These are phyloP conservation scores for Voacanga thouarsii DNA, from an alignment of 257 asterid species.

Conservation along the genomic window DNA sequence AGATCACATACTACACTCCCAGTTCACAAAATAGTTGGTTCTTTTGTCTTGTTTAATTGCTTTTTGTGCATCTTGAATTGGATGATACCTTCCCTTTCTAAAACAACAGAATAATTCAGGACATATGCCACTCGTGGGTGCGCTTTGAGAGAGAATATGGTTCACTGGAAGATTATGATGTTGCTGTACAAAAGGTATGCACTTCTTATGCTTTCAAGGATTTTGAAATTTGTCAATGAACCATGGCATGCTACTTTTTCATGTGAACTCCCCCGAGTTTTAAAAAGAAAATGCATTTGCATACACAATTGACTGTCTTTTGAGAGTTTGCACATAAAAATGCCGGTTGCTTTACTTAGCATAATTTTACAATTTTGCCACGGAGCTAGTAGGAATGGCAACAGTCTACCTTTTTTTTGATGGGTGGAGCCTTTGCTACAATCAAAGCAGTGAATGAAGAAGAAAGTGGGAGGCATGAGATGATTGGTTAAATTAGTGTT, in stretches of 20 bases:
- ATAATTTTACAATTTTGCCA: neutral
- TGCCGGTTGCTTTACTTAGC: neutral
- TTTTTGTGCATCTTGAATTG: conserved; percentile 46
- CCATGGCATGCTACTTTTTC: neutral
- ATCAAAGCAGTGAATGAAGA: neutral
- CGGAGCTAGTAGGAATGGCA: neutral
- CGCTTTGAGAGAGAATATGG: conserved; percentile 95
- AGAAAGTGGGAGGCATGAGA: neutral
- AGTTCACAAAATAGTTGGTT: neutral
- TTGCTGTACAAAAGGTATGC: conserved; percentile 80
- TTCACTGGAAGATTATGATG: conserved; percentile 73
- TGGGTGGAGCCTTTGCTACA: neutral
- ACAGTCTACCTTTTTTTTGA: neutral
- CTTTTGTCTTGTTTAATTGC: conserved; percentile 8
- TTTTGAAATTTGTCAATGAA: neutral
- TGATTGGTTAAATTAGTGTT: neutral
- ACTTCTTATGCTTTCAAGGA: neutral
- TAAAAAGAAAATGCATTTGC: neutral
- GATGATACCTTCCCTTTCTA: conserved; percentile 69
- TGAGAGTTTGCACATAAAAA: neutral
- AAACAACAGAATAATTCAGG: conserved; percentile 89
- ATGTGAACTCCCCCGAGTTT: no score
- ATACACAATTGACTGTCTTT: neutral
- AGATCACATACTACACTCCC: neutral
- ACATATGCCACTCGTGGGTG: conserved; percentile 85